Percentiles rank a stretch among this genome's conserved stretches.
phyloP scores from a whole-genome alignment of 1,139 yeast species.

The Ashbya aceris region DNA sequence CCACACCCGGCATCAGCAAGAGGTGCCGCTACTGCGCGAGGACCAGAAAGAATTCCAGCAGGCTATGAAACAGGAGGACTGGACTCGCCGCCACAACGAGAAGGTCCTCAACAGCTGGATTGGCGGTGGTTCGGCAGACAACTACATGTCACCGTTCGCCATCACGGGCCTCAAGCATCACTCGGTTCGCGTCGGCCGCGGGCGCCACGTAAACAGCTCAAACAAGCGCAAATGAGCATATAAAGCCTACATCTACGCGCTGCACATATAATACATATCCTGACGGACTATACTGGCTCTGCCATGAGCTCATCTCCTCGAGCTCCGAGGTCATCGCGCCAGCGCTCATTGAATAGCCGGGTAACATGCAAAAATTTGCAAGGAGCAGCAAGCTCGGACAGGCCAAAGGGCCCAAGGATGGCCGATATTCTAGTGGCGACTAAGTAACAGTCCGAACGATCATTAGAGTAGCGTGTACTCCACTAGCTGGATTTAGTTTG shows the following conservation, averaged over 20 bases:
- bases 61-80: constrained; percentile 77
- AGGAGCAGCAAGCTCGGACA: not conserved
- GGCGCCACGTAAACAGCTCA: constrained; percentile 65
- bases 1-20: constrained; percentile 52
- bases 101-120: constrained; percentile 80
- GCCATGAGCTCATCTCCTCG: not conserved
- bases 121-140: constrained; percentile 88
- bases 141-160: constrained; percentile 83
- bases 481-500: too few species aligned
- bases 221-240: constrained; percentile 9
- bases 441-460: too few species aligned
- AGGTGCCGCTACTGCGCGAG: constrained; percentile 60
- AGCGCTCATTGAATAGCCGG: not conserved
- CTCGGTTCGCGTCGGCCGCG: constrained; percentile 74
- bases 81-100: constrained; percentile 82
- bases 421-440: too few species aligned
- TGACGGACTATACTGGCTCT: not conserved
- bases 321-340: not conserved
- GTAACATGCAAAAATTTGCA: constrained; percentile 4
- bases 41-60: constrained; percentile 91
- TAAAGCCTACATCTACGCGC: not conserved
- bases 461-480: too few species aligned
- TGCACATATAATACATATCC: not conserved
- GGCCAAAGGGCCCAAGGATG: too few species aligned
- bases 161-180: constrained; percentile 52